Conservation (phyloP, 2,329 filamentous ascomycete genomes). For the Hypoxylon rubiginosum region DNA sequence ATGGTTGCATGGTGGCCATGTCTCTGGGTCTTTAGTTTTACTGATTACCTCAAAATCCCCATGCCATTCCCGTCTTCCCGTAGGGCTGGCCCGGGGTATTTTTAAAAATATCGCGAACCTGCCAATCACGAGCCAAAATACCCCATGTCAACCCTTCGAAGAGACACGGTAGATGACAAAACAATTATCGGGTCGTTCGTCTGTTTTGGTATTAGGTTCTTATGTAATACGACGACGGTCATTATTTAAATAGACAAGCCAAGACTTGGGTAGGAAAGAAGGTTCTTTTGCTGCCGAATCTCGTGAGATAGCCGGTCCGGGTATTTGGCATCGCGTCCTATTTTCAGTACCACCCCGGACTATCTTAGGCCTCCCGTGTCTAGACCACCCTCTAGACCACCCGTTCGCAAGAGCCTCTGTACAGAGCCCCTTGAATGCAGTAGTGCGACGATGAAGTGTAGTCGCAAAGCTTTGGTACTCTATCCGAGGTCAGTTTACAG, state of each 20-base stretch:
- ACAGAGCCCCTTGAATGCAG: not conserved
- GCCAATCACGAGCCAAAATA: constrained; percentile 24
- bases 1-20: constrained; percentile 27
- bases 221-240: constrained; percentile 10
- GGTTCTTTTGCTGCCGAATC: constrained; percentile 8
- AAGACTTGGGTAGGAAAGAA: not conserved
- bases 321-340: not conserved
- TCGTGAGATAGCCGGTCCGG: not conserved
- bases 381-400: not conserved
- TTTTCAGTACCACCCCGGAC: constrained; percentile 5
- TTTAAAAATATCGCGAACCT: constrained; percentile 31
- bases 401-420: not conserved
- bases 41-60: constrained; percentile 16
- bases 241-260: constrained; percentile 5
- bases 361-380: not conserved
- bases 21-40: constrained; percentile 11
- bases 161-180: constrained; percentile 12
- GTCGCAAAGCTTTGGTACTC: not conserved
- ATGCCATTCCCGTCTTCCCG: constrained; percentile 7
- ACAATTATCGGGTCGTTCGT: constrained; percentile 6
- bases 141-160: constrained; percentile 3
- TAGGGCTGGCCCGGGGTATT: constrained; percentile 26
- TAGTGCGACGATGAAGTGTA: not conserved
- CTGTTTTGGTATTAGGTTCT: constrained; percentile 5
- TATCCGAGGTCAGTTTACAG: not conserved